Evolutionary conservation across 2,329 filamentous ascomycete species (phyloP).

Genomic region (Penicillium sp.): DNA sequence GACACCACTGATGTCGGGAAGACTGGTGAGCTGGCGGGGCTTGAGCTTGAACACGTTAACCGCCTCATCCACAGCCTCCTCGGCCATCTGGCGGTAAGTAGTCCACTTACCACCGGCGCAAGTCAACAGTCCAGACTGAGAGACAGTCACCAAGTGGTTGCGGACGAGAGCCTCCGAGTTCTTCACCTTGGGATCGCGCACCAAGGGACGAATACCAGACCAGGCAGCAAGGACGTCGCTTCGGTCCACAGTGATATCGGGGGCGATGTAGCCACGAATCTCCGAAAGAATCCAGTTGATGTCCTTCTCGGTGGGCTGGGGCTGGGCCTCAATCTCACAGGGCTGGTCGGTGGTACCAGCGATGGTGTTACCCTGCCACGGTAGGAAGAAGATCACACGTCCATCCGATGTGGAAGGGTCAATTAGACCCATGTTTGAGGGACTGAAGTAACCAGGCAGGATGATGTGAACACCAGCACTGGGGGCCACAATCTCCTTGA

Average conservation of each 20-base stretch:
- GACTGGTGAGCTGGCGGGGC: constrained; percentile 57
- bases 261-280: constrained; percentile 76
- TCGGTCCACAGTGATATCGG: constrained; percentile 79
- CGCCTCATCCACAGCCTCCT: constrained; percentile 82
- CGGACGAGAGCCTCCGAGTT: constrained; percentile 86
- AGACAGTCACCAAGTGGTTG: constrained; percentile 79
- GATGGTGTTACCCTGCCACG: constrained; percentile 91
- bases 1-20: constrained; percentile 68
- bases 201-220: constrained; percentile 83
- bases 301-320: constrained; percentile 76
- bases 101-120: constrained; percentile 92
- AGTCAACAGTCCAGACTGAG: constrained; percentile 76
- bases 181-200: constrained; percentile 80
- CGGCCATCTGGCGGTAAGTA: constrained; percentile 89
- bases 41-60: constrained; percentile 66
- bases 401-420: constrained; percentile 85
- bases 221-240: constrained; percentile 87
- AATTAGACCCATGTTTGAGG: constrained; percentile 81
- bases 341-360: constrained; percentile 84
- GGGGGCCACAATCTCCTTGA: constrained; percentile 78
- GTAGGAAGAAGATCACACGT: constrained; percentile 88
- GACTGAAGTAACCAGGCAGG: constrained; percentile 82
- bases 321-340: constrained; percentile 69
- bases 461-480: constrained; percentile 84
- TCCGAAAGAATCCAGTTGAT: constrained; percentile 87